A percentile compares a stretch with the other conserved stretches of the same genome.
phyloP scores from a whole-genome alignment of 768 basidiomycete species.

The Termitomyces sp. region DNA sequence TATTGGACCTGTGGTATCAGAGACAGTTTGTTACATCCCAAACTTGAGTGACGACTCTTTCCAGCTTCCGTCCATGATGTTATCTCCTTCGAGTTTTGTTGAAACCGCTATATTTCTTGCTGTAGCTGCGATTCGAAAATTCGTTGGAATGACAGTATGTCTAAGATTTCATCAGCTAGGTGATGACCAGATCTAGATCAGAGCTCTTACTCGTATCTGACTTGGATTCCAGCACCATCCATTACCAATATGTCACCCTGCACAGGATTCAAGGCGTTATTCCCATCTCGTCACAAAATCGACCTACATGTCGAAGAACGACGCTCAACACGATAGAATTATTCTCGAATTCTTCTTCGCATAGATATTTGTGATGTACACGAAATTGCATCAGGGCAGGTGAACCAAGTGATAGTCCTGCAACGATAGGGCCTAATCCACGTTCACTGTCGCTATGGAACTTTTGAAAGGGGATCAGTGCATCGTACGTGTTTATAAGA shows the following conservation, averaged over 20 bases:
- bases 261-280: neutral
- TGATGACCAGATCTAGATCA: neutral
- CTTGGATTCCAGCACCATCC: slow-evolving; percentile 69
- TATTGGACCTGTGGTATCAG: neutral
- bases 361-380: slow-evolving; percentile 34
- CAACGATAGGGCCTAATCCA: slow-evolving; percentile 71
- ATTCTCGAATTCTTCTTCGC: slow-evolving; percentile 26
- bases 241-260: slow-evolving; percentile 80
- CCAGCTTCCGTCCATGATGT: neutral
- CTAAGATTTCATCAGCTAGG: slow-evolving; percentile 32
- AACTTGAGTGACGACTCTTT: neutral
- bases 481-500: neutral
- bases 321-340: slow-evolving; percentile 48
- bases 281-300: slow-evolving; percentile 6
- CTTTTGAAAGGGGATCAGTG: slow-evolving; percentile 32
- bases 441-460: slow-evolving; percentile 80
- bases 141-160: slow-evolving; percentile 72
- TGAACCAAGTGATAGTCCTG: slow-evolving; percentile 75
- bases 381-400: slow-evolving; percentile 82
- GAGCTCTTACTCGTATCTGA: slow-evolving; percentile 62
- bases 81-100: neutral
- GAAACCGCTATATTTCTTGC: slow-evolving; percentile 59
- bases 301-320: slow-evolving; percentile 62
- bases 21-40: neutral
- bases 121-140: slow-evolving; percentile 80